phyloP scores from a whole-genome alignment of 371 early-diverging fungal species.

The Blyttiomyces sp. region DNA sequence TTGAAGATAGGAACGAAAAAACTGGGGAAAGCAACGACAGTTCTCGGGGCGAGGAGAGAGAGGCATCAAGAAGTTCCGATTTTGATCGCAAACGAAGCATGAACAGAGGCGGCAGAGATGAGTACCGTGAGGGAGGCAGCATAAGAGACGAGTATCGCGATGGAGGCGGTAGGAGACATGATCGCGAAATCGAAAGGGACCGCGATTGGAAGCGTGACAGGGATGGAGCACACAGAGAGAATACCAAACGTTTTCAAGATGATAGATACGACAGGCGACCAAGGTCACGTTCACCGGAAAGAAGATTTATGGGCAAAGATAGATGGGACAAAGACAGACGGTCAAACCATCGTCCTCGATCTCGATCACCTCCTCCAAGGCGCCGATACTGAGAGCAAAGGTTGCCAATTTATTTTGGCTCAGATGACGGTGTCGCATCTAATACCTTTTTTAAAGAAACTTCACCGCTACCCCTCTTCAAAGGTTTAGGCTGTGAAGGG shows the following conservation, averaged over 20 bases:
- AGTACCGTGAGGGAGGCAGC: not conserved
- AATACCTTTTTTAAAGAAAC: constrained; percentile 71
- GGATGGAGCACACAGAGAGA: not conserved
- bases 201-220: not conserved
- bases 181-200: not conserved
- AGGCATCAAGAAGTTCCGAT: not conserved
- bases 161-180: not conserved
- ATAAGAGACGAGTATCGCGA: not conserved
- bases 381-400: no score
- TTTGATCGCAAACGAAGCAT: not conserved
- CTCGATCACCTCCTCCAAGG: no score
- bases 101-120: no score
- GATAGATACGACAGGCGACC: no score
- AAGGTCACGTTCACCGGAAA: no score
- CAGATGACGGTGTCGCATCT: no score
- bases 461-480: constrained; percentile 68
- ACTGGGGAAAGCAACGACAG: not conserved
- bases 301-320: no score
- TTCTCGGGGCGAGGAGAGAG: not conserved
- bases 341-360: no score
- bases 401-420: no score
- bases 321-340: no score
- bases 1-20: constrained; percentile 17
- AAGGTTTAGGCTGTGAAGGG: constrained; percentile 66
- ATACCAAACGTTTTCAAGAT: constrained; percentile 16